Evolutionary conservation across 2,329 filamentous ascomycete genomes (phyloP).

Genomic region (Ceratocystis huliohia): DNA sequence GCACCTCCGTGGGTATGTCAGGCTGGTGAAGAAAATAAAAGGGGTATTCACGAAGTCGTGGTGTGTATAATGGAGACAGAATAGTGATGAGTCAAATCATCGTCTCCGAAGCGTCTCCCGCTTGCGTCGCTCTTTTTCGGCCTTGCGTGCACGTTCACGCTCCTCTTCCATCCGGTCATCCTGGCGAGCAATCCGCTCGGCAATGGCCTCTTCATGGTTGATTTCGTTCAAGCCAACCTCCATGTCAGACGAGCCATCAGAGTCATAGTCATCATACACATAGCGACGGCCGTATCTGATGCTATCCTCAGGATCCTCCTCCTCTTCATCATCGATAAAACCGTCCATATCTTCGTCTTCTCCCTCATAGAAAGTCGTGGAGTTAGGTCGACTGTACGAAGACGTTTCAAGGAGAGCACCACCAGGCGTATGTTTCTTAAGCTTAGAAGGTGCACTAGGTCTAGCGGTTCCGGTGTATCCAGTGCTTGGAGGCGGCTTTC

Average conservation of each 20-base stretch:
- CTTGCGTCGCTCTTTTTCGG: conserved; percentile 47
- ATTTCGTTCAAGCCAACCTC: conserved; percentile 64
- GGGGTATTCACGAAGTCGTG: not conserved
- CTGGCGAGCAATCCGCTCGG: conserved; percentile 47
- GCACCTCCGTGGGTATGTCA: conserved; percentile 11
- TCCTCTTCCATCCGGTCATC: conserved; percentile 55
- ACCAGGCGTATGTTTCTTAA: conserved; percentile 29
- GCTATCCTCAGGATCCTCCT: conserved; percentile 39
- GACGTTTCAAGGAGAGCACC: conserved; percentile 31
- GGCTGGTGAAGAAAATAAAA: not conserved
- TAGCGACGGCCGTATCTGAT: conserved; percentile 8
- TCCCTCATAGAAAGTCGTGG: conserved; percentile 41
- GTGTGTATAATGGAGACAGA: not conserved
- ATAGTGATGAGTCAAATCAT: not conserved
- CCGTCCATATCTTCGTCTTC: conserved; percentile 52
- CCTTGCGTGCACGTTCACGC: conserved; percentile 48
- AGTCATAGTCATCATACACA: conserved; percentile 40
- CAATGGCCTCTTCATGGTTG: conserved; percentile 54
- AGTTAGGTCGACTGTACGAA: conserved; percentile 24
- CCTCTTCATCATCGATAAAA: conserved; percentile 49
- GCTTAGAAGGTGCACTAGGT: conserved; percentile 35
- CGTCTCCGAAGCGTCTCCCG: conserved; percentile 26
- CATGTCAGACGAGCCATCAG: conserved; percentile 62
- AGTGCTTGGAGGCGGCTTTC: conserved; percentile 51
- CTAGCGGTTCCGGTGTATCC: conserved; percentile 54